A percentile compares a stretch with the other conserved stretches of the same genome.
Conservation (phyloP, 2,329 filamentous ascomycete genomes). For the Trichoderma asperellum region DNA sequence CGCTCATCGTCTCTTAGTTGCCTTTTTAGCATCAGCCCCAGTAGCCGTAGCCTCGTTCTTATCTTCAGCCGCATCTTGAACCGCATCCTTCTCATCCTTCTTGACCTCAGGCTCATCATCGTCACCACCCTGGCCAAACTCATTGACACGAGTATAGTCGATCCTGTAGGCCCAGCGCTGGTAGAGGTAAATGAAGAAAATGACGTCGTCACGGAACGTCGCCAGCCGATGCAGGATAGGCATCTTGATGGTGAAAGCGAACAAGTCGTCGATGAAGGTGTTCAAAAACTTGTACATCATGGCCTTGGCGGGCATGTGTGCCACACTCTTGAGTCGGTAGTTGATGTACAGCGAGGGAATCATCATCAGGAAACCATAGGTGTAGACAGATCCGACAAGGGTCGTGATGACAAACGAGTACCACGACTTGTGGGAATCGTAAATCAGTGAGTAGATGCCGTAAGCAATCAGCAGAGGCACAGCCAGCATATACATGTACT, state of each 20-base stretch:
- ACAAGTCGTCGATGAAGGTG: constrained; percentile 98
- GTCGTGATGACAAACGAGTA: constrained; percentile 96
- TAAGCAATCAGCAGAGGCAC: constrained; percentile 88
- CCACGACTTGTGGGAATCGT: constrained; percentile 97
- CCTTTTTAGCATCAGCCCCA: constrained; percentile 54
- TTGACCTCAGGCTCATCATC: constrained; percentile 60
- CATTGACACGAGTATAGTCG: constrained; percentile 91
- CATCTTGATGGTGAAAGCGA: constrained; percentile 99
- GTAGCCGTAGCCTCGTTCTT: constrained; percentile 51
- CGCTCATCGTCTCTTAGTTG: constrained; percentile 48
- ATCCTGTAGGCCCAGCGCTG: constrained; percentile 91
- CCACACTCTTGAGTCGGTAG: constrained; percentile 92
- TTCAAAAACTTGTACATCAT: constrained; percentile 99
- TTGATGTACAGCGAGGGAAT: constrained; percentile 97
- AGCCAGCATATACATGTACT: constrained; percentile 92
- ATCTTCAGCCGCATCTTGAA: constrained; percentile 43
- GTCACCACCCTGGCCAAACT: constrained; percentile 98
- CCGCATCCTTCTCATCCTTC: constrained; percentile 44
- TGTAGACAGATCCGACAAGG: constrained; percentile 93
- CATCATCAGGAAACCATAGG: constrained; percentile 99
- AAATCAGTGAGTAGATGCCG: constrained; percentile 86
- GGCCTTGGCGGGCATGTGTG: constrained; percentile 94
- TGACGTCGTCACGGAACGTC: constrained; percentile 91
- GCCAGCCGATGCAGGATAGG: constrained; percentile 89
- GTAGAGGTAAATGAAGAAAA: constrained; percentile 98